These are phyloP conservation scores for Pyricularia sp. DNA, from an alignment of 2,329 filamentous ascomycete genomes.

Conservation along the genomic window DNA sequence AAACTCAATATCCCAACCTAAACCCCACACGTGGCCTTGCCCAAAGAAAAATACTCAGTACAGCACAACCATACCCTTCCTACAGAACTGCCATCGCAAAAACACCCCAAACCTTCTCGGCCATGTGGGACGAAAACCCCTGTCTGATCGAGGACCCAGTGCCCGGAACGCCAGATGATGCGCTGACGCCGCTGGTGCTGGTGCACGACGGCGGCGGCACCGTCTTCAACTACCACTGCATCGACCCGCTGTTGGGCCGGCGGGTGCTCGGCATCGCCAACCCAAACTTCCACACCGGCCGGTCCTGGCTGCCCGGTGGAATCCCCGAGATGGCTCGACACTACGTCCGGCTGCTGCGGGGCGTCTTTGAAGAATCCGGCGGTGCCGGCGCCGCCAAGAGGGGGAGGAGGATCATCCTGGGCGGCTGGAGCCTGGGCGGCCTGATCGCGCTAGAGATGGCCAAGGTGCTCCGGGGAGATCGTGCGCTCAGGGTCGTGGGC, in stretches of 20 bases:
- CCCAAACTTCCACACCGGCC: slow-evolving; percentile 33
- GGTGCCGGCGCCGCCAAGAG: background rate
- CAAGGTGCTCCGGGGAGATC: slow-evolving; percentile 20
- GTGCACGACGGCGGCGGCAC: slow-evolving; percentile 51
- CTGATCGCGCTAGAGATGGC: slow-evolving; percentile 38
- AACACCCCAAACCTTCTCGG: background rate
- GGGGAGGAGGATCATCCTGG: slow-evolving; percentile 28
- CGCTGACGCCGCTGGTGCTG: slow-evolving; percentile 35
- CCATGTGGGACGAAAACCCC: slow-evolving; percentile 12
- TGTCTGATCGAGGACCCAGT: slow-evolving; percentile 10
- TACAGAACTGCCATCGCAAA: background rate
- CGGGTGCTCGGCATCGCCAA: slow-evolving; percentile 42
- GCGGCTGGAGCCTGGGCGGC: slow-evolving; percentile 44
- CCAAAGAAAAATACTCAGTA: background rate
- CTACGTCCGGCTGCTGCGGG: slow-evolving; percentile 33
- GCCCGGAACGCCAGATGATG: slow-evolving; percentile 7
- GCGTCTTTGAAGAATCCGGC: slow-evolving; percentile 19
- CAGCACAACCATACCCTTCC: background rate
- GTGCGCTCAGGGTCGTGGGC: slow-evolving; percentile 27
- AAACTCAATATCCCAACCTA: background rate
- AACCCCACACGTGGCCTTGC: background rate
- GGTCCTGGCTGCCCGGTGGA: slow-evolving; percentile 33
- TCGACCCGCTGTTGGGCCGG: slow-evolving; percentile 31
- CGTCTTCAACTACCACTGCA: slow-evolving; percentile 41
- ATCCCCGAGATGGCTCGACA: slow-evolving; percentile 39